Percentiles rank a stretch among this genome's conserved stretches.
Conservation (phyloP, 306 rosid genomes). For the Adenanthera pavonina region DNA sequence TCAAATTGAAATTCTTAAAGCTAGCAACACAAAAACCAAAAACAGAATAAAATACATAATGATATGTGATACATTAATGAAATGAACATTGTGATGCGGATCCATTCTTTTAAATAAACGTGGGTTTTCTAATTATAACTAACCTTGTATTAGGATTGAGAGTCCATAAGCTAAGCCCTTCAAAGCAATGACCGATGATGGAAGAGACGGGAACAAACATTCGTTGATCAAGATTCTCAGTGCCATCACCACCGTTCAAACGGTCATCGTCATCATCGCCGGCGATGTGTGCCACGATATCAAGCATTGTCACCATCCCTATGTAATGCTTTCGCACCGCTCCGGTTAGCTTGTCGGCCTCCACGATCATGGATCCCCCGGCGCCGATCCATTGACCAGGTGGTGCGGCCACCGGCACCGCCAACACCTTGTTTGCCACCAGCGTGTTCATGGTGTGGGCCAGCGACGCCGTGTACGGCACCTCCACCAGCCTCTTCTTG, state of each 20-base stretch:
- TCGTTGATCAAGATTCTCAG: constrained; percentile 62
- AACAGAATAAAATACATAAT: too few relatives aligned
- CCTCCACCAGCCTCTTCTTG: constrained; percentile 77
- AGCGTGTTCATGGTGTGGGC: constrained; percentile 75
- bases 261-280: constrained; percentile 57
- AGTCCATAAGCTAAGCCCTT: constrained; percentile 92
- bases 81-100: too few relatives aligned
- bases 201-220: constrained; percentile 72
- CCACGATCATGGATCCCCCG: constrained; percentile 88
- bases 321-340: constrained; percentile 73
- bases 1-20: too few relatives aligned
- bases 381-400: constrained; percentile 98
- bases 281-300: constrained; percentile 77
- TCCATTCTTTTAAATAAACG: too few relatives aligned
- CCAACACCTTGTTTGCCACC: constrained; percentile 75
- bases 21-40: too few relatives aligned
- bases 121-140: neutral
- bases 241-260: constrained; percentile 39
- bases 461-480: constrained; percentile 83
- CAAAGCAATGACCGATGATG: constrained; percentile 72
- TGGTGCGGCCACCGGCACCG: constrained; percentile 90
- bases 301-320: constrained; percentile 93
- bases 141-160: constrained; percentile 83
- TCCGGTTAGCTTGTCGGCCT: constrained; percentile 75
- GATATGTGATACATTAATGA: too few relatives aligned